Evolutionary conservation across 2,329 filamentous ascomycete genomes (phyloP).

Genomic region (Pestalotiopsis sp.): DNA sequence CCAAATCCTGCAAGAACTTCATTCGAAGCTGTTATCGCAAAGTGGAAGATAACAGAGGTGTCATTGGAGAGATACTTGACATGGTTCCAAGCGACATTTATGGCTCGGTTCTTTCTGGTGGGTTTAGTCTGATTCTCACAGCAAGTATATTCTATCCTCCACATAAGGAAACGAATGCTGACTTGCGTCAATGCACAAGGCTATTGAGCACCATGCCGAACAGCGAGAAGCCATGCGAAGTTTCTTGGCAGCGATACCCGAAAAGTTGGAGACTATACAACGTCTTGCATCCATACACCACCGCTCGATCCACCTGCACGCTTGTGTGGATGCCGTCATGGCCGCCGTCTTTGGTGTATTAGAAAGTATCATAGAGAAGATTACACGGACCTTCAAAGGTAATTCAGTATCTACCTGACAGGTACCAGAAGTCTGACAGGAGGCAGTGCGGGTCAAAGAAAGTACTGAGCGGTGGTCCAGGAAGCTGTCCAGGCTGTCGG

Average conservation of each 20-base stretch:
- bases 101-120: constrained; percentile 20
- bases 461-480: background rate
- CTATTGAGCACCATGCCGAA: constrained; percentile 18
- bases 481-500: background rate
- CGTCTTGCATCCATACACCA: constrained; percentile 16
- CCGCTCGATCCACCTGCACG: constrained; percentile 13
- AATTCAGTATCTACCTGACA: background rate
- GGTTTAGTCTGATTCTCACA: constrained; percentile 18
- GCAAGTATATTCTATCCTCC: background rate
- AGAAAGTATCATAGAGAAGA: constrained; percentile 17
- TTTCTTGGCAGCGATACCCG: constrained; percentile 16
- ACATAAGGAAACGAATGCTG: background rate
- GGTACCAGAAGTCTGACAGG: background rate
- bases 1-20: constrained; percentile 16
- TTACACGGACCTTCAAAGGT: background rate
- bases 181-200: background rate
- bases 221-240: constrained; percentile 15
- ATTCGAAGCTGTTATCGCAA: constrained; percentile 17
- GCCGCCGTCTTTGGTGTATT: constrained; percentile 19
- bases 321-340: constrained; percentile 14
- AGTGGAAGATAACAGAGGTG: constrained; percentile 9
- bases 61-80: constrained; percentile 14
- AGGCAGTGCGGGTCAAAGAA: background rate
- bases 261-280: constrained; percentile 16
- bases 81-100: constrained; percentile 20